A percentile compares a stretch with the other conserved stretches of the same genome.
These are phyloP conservation scores for Aspergillus tubingensis DNA, from an alignment of 2,329 filamentous ascomycete species.

Conservation along the genomic window DNA sequence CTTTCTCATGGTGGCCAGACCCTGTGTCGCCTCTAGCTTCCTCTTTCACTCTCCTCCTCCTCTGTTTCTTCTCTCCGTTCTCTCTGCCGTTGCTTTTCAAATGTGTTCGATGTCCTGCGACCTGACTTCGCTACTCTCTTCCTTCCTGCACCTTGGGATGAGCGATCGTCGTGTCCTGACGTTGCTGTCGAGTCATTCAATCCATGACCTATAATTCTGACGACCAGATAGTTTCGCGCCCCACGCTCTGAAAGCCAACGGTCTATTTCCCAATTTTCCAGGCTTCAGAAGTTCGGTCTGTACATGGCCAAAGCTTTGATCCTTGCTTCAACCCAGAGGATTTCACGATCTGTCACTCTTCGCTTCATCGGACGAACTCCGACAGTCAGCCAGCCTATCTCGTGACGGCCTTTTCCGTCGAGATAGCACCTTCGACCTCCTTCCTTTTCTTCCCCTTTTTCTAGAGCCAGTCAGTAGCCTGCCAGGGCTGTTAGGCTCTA, in stretches of 20 bases:
- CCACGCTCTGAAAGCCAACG: constrained; percentile 5
- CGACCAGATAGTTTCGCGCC: constrained; percentile 10
- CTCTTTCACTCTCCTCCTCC: no score
- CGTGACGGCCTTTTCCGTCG: background rate
- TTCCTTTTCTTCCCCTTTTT: background rate
- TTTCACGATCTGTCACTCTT: background rate
- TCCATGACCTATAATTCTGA: constrained; percentile 7
- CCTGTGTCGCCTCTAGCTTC: constrained; percentile 1
- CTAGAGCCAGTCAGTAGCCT: constrained; percentile 41
- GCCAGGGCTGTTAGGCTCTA: constrained; percentile 73
- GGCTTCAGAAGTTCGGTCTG: constrained; percentile 4
- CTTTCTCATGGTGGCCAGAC: constrained; percentile 6
- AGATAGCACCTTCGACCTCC: constrained; percentile 2
- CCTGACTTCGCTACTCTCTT: constrained; percentile 7
- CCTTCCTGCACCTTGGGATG: constrained; percentile 6
- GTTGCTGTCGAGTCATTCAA: background rate
- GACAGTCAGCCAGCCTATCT: background rate
- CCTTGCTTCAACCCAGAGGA: constrained; percentile 3
- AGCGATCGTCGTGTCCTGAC: constrained; percentile 1
- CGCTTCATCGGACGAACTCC: background rate
- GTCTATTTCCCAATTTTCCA: constrained; percentile 3
- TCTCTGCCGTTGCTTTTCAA: background rate
- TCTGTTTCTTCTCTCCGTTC: background rate
- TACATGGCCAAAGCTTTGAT: constrained; percentile 15
- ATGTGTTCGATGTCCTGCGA: constrained; percentile 3